These are phyloP conservation scores for Pterocarpus macrocarpus DNA, from an alignment of 306 rosid genomes.

Conservation along the genomic window DNA sequence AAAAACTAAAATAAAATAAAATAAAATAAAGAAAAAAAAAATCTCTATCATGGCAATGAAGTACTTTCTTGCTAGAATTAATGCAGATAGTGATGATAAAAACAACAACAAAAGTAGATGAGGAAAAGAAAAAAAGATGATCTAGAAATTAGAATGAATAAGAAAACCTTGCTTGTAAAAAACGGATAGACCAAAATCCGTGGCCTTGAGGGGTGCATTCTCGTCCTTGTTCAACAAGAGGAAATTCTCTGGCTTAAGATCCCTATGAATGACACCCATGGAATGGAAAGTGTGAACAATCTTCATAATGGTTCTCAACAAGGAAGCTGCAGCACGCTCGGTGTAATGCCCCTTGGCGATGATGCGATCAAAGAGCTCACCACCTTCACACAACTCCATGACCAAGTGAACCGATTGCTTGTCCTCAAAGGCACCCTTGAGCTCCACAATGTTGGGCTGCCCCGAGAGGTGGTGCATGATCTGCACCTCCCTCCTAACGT, in stretches of 20 bases:
- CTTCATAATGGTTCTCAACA: slow-evolving; percentile 49
- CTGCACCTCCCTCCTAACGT: slow-evolving; percentile 93
- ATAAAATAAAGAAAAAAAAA: too few relatives aligned
- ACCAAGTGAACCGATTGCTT: slow-evolving; percentile 53
- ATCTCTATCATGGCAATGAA: not conserved
- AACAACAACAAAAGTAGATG: slow-evolving; percentile 32
- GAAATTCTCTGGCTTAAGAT: slow-evolving; percentile 68
- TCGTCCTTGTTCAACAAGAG: slow-evolving; percentile 54
- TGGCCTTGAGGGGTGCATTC: slow-evolving; percentile 59
- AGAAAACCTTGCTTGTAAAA: slow-evolving; percentile 59
- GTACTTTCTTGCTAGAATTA: not conserved
- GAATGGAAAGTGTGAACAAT: slow-evolving; percentile 50
- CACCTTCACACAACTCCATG: slow-evolving; percentile 52
- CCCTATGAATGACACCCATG: slow-evolving; percentile 61
- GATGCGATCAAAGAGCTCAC: slow-evolving; percentile 53
- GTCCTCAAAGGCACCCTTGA: slow-evolving; percentile 64
- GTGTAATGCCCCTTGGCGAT: slow-evolving; percentile 52
- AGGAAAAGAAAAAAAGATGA: not conserved
- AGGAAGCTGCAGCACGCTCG: slow-evolving; percentile 51
- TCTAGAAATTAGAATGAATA: not conserved
- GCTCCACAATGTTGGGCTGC: slow-evolving; percentile 85
- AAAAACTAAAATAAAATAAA: not conserved
- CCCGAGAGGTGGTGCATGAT: slow-evolving; percentile 90
- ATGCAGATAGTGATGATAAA: not conserved
- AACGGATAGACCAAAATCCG: slow-evolving; percentile 59